phyloP scores from a whole-genome alignment of 1,284 basidiomycete species.

The Cutaneotrichosporon arboriforme region DNA sequence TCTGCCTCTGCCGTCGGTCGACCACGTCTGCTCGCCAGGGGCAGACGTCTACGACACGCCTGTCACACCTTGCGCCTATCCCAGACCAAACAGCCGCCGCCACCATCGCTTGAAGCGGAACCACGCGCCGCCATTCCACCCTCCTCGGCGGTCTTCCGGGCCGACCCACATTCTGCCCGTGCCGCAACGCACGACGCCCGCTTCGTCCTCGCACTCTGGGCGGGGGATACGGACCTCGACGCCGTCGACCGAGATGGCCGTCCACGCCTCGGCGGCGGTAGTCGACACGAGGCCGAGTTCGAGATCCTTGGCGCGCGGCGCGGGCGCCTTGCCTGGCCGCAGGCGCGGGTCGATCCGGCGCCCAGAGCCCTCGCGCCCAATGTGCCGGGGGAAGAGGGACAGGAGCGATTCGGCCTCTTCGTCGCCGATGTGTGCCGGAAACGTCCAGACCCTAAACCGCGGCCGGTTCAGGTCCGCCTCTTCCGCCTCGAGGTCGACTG shows the following conservation, averaged over 20 bases:
- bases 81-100: constrained; percentile 28
- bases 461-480: constrained; percentile 38
- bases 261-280: constrained; percentile 17
- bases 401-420: constrained; percentile 34
- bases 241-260: constrained; percentile 18
- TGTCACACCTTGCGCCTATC: neutral
- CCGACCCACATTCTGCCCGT: constrained; percentile 44
- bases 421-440: constrained; percentile 40
- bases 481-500: constrained; percentile 14
- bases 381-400: constrained; percentile 27
- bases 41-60: no score
- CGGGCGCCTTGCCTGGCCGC: constrained; percentile 24
- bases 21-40: no score
- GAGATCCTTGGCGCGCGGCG: constrained; percentile 21
- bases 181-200: constrained; percentile 35
- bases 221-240: constrained; percentile 20
- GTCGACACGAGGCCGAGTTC: constrained; percentile 21
- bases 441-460: constrained; percentile 39
- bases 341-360: constrained; percentile 24
- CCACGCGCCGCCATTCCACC: constrained; percentile 34
- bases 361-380: constrained; percentile 11
- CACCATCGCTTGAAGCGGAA: constrained; percentile 41
- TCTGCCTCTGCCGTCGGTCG: no score
- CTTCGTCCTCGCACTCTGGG: constrained; percentile 24
- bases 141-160: constrained; percentile 20